These are phyloP conservation scores for Macrophomina phaseolina DNA, from an alignment of 2,329 filamentous ascomycete genomes.

Conservation along the genomic window DNA sequence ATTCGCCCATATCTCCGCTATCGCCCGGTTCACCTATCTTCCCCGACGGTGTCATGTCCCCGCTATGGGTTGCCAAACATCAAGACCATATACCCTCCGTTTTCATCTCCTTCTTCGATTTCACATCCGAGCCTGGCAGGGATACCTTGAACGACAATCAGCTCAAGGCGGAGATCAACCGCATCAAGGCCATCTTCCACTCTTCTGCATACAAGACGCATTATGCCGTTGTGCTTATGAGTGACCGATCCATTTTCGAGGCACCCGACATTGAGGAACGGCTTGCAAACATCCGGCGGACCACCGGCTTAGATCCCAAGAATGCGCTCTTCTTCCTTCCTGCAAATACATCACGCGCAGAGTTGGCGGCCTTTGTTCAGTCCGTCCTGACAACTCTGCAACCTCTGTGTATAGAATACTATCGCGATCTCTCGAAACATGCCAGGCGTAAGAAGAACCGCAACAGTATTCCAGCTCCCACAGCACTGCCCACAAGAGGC, in stretches of 20 bases:
- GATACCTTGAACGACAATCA: conserved; percentile 84
- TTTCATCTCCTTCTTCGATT: conserved; percentile 79
- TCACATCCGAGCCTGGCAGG: conserved; percentile 74
- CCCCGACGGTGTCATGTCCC: conserved; percentile 85
- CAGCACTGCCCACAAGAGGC: conserved; percentile 79
- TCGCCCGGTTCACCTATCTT: conserved; percentile 83
- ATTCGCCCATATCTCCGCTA: conserved; percentile 90
- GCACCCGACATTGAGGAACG: conserved; percentile 73
- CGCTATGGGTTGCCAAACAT: conserved; percentile 86
- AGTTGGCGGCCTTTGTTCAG: conserved; percentile 75
- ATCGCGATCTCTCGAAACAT: conserved; percentile 92
- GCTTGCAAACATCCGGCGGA: conserved; percentile 76
- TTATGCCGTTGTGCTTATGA: conserved; percentile 77
- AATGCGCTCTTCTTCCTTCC: conserved; percentile 81
- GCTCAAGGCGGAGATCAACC: conserved; percentile 85
- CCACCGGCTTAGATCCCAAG: conserved; percentile 81
- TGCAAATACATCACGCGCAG: conserved; percentile 71
- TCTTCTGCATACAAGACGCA: conserved; percentile 78
- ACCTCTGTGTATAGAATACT: conserved; percentile 82
- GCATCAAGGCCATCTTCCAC: conserved; percentile 71
- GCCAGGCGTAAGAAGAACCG: conserved; percentile 84
- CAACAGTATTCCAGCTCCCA: conserved; percentile 78
- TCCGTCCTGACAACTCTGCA: conserved; percentile 76
- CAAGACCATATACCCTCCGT: conserved; percentile 82
- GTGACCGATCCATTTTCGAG: conserved; percentile 67